Conservation (phyloP, 345 rosid genomes). For the Abelmoschus esculentus region DNA sequence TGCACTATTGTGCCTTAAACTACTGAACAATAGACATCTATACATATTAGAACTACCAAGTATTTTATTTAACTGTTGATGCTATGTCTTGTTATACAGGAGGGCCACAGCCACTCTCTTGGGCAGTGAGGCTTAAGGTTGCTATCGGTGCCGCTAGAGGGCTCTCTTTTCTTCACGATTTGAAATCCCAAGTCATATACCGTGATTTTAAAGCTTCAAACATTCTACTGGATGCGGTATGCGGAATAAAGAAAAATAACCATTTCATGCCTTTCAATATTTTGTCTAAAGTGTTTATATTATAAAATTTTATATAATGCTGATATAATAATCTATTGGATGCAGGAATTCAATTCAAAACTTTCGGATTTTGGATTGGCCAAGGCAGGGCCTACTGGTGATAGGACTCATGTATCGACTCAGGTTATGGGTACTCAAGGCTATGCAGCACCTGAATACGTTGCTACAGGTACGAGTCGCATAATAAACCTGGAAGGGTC, state of each 20-base stretch:
- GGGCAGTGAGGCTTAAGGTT: no score
- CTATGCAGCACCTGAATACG: conserved; percentile 93
- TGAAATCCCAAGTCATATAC: conserved; percentile 80
- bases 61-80: conserved; percentile 1
- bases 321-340: conserved; percentile 1
- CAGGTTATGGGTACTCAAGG: conserved; percentile 98
- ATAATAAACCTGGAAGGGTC: not conserved
- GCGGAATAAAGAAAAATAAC: conserved; percentile 22
- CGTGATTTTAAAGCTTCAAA: conserved; percentile 91
- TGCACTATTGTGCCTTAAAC: not conserved
- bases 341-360: conserved; percentile 84
- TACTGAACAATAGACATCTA: not conserved
- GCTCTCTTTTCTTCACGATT: conserved; percentile 85
- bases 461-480: conserved; percentile 68
- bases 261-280: not conserved
- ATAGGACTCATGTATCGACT: conserved; percentile 89
- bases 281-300: not conserved
- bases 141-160: no score
- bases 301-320: not conserved
- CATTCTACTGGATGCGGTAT: conserved; percentile 79
- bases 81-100: conserved; percentile 32
- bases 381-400: no score
- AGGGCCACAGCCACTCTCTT: no score
- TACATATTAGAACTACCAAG: not conserved
- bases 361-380: conserved; percentile 89